phyloP scores from a whole-genome alignment of 495 filamentous ascomycete genomes.

The Aspergillus ellipticus region DNA sequence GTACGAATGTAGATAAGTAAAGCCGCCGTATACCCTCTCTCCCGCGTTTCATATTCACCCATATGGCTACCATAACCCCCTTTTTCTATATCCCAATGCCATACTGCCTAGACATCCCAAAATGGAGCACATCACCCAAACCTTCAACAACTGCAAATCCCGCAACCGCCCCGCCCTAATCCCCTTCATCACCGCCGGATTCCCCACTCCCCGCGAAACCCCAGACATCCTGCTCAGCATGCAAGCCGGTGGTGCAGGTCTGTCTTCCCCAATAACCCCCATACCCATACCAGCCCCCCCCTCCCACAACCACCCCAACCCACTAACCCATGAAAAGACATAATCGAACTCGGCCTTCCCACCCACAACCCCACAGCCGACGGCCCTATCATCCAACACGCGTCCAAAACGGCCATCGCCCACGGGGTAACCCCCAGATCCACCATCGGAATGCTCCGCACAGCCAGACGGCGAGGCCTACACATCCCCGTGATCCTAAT shows the following conservation, averaged over 20 bases:
- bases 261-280: slow-evolving; percentile 15
- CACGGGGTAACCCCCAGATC: slow-evolving; percentile 72
- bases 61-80: too few relatives aligned
- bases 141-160: slow-evolving; percentile 71
- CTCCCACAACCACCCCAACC: too few relatives aligned
- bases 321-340: slow-evolving; percentile 6
- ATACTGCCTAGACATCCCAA: neutral
- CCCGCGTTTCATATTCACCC: too few relatives aligned
- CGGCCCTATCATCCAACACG: slow-evolving; percentile 77
- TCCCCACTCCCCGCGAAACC: slow-evolving; percentile 65
- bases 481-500: slow-evolving; percentile 75
- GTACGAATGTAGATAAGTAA: too few relatives aligned
- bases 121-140: slow-evolving; percentile 15
- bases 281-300: too few relatives aligned
- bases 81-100: neutral
- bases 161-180: slow-evolving; percentile 59
- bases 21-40: too few relatives aligned
- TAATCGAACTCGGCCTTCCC: slow-evolving; percentile 56
- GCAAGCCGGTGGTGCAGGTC: slow-evolving; percentile 83
- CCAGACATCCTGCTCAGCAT: slow-evolving; percentile 72
- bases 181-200: slow-evolving; percentile 89
- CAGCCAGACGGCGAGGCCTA: slow-evolving; percentile 65
- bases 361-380: slow-evolving; percentile 91
- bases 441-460: slow-evolving; percentile 66
- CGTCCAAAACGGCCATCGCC: slow-evolving; percentile 71